A percentile compares a stretch with the other conserved stretches of the same genome.
Conservation (phyloP, 129 eudicot species). For the Solidago caesia region DNA sequence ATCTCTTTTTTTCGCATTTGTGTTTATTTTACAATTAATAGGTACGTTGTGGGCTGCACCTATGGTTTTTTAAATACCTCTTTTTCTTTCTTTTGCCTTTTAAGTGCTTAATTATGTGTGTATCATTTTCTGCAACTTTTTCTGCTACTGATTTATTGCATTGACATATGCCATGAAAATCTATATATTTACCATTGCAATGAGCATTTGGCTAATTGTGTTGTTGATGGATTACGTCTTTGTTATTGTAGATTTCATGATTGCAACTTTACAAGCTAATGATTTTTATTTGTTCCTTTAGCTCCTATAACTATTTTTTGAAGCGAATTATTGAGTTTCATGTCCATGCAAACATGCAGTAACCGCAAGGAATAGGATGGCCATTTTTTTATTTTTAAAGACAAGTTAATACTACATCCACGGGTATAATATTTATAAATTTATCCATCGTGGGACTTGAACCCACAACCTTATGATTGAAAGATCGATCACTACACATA, state of each 20-base stretch:
- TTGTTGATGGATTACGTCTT: neutral
- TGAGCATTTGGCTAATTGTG: neutral
- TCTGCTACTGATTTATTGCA: neutral
- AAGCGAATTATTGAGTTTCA: neutral
- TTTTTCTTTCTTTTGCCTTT: neutral
- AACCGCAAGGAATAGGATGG: neutral
- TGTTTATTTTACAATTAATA: neutral
- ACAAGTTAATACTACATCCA: no score
- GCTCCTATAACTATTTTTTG: neutral
- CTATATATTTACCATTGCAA: slow-evolving; percentile 4
- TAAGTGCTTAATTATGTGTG: slow-evolving; percentile 2
- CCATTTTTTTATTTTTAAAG: no score
- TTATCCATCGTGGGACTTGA: no score
- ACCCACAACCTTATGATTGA: no score
- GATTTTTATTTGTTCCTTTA: neutral
- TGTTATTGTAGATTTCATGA: neutral
- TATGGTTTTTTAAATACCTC: neutral
- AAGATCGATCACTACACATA: no score
- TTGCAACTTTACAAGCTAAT: neutral
- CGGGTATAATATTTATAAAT: no score
- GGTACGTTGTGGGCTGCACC: neutral
- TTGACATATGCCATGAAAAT: neutral
- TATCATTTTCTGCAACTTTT: slow-evolving; percentile 8
- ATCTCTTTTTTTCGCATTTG: neutral
- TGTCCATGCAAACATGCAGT: neutral